Conservation (phyloP, 306 rosid genomes). For the Dalbergia cochinchinensis region DNA sequence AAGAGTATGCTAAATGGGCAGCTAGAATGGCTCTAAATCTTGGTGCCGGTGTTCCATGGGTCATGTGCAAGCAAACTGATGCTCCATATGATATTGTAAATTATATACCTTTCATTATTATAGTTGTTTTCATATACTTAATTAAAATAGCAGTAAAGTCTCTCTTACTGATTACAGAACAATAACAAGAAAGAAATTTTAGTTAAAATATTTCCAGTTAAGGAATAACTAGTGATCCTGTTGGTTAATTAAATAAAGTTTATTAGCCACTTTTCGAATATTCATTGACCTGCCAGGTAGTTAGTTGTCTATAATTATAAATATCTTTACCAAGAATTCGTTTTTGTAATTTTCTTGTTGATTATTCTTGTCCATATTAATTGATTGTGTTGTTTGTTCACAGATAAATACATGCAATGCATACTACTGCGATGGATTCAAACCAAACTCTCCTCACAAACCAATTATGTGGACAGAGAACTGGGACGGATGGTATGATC, state of each 20-base stretch:
- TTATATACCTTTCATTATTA: slow-evolving; percentile 40
- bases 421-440: slow-evolving; percentile 94
- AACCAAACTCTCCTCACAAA: slow-evolving; percentile 76
- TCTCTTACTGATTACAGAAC: slow-evolving; percentile 26
- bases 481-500: slow-evolving; percentile 97
- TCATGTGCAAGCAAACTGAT: slow-evolving; percentile 96
- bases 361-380: slow-evolving; percentile 29
- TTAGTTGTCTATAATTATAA: neutral
- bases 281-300: neutral
- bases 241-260: slow-evolving; percentile 33
- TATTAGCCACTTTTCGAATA: neutral
- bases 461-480: slow-evolving; percentile 90
- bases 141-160: slow-evolving; percentile 27
- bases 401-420: slow-evolving; percentile 97
- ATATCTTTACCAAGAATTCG: neutral
- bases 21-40: slow-evolving; percentile 91
- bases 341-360: neutral
- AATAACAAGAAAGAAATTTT: neutral
- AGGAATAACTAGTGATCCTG: slow-evolving; percentile 12
- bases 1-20: slow-evolving; percentile 92
- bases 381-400: slow-evolving; percentile 40
- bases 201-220: slow-evolving; percentile 17
- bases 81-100: slow-evolving; percentile 86
- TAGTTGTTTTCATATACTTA: slow-evolving; percentile 34
- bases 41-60: slow-evolving; percentile 98